Evolutionary conservation across 2,329 filamentous ascomycete genomes (phyloP).

Genomic region (Tolypocladium endophyticum): DNA sequence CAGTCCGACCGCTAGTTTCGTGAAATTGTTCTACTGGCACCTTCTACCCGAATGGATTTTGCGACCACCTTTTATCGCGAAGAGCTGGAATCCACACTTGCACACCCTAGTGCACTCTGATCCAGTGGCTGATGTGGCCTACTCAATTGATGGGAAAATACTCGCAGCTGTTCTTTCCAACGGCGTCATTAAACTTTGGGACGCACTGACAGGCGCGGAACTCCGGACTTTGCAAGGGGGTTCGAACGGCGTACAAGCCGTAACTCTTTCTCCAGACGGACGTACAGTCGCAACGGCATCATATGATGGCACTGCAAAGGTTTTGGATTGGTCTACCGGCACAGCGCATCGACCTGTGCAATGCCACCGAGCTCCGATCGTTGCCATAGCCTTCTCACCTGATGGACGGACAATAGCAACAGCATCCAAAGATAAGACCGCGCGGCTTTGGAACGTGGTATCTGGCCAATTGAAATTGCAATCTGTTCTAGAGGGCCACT

Average conservation of each 20-base stretch:
- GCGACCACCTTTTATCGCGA: not conserved
- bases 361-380: not conserved
- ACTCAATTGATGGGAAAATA: too few relatives aligned
- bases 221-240: too few relatives aligned
- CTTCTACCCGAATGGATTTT: not conserved
- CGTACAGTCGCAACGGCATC: too few relatives aligned
- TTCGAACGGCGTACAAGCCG: too few relatives aligned
- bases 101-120: too few relatives aligned
- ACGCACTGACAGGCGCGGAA: too few relatives aligned
- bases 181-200: too few relatives aligned
- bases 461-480: too few relatives aligned
- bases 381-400: not conserved
- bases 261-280: too few relatives aligned
- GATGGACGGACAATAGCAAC: not conserved
- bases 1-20: not conserved
- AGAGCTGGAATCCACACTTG: not conserved
- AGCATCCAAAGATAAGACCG: not conserved
- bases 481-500: not conserved
- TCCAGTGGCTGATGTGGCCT: too few relatives aligned
- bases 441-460: not conserved
- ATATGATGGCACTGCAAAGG: too few relatives aligned
- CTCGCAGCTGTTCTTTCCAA: too few relatives aligned
- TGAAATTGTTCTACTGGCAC: not conserved
- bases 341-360: not conserved
- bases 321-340: not conserved